Conservation (phyloP, 345 rosid genomes). For the Eutrema heterophyllum region DNA sequence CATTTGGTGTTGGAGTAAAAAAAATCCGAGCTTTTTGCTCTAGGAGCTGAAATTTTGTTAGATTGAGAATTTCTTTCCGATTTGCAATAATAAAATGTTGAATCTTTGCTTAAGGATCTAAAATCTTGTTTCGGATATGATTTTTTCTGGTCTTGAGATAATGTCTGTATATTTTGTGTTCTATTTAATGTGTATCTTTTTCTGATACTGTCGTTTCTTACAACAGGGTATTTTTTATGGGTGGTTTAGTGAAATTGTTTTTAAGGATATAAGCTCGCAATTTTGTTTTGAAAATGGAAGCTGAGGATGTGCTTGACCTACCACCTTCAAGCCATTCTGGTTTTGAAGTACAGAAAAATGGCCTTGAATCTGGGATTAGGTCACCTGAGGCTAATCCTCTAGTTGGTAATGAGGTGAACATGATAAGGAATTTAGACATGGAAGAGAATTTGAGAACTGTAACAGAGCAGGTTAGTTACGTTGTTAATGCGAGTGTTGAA, state of each 20-base stretch:
- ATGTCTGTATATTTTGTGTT: not conserved
- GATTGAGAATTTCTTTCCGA: not conserved
- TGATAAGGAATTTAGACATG: not conserved
- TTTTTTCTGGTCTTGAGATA: not conserved
- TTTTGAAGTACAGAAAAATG: slow-evolving; percentile 34
- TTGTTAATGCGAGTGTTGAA: slow-evolving; percentile 34
- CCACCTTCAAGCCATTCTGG: slow-evolving; percentile 33
- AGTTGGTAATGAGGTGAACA: slow-evolving; percentile 14
- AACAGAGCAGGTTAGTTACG: slow-evolving; percentile 37
- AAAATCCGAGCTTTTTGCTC: not conserved
- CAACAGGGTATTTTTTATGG: slow-evolving; percentile 22
- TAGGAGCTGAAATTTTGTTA: not conserved
- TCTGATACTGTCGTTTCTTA: not conserved
- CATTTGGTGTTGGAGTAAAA: not conserved
- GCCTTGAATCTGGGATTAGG: slow-evolving; percentile 29
- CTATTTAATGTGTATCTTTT: not conserved
- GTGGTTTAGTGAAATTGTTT: slow-evolving; percentile 8
- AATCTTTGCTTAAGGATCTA: not conserved
- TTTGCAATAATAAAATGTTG: not conserved
- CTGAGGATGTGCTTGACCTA: slow-evolving; percentile 29
- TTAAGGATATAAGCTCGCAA: not conserved
- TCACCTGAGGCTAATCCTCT: slow-evolving; percentile 33
- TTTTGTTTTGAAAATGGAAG: slow-evolving; percentile 41
- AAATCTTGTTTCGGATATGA: not conserved
- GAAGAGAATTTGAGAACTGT: slow-evolving; percentile 32